phyloP scores from a whole-genome alignment of 202 grass and related monocot genomes.

The Zoysia matrella region DNA sequence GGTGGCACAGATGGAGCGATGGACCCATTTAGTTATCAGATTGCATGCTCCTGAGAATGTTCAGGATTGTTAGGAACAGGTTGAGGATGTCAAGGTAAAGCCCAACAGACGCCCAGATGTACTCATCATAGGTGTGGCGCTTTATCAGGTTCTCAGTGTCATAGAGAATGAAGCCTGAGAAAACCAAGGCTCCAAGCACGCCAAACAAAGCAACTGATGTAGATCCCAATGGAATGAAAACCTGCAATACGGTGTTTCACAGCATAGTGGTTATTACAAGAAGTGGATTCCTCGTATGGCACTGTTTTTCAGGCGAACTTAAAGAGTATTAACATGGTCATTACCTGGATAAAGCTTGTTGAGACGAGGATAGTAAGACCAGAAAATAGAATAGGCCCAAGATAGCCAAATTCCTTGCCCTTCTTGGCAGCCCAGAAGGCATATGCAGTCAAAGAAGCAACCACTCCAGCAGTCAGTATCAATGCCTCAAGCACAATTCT shows the following conservation, averaged over 20 bases:
- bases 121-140: conserved; percentile 91
- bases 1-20: neutral
- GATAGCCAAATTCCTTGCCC: conserved; percentile 93
- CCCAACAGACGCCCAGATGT: conserved; percentile 95
- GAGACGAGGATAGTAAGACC: conserved; percentile 77
- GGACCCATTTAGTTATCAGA: conserved; percentile 60
- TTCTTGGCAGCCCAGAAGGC: conserved; percentile 98
- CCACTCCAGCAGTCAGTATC: conserved; percentile 86
- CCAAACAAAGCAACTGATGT: conserved; percentile 72
- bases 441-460: conserved; percentile 88
- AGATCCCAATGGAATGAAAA: conserved; percentile 92
- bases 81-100: conserved; percentile 99
- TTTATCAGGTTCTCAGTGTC: conserved; percentile 94
- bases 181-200: conserved; percentile 79
- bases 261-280: neutral
- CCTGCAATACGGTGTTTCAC: conserved; percentile 46
- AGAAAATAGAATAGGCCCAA: conserved; percentile 79
- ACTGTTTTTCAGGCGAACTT: neutral
- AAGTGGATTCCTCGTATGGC: neutral
- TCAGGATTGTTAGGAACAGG: conserved; percentile 83
- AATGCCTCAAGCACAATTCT: conserved; percentile 96
- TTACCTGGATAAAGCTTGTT: conserved; percentile 90
- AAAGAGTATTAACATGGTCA: conserved; percentile 11
- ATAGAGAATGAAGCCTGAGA: conserved; percentile 89
- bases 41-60: conserved; percentile 84